Base-by-base conservation (phyloP, 768 basidiomycete species). In the Hygrophorus russula region DNA sequence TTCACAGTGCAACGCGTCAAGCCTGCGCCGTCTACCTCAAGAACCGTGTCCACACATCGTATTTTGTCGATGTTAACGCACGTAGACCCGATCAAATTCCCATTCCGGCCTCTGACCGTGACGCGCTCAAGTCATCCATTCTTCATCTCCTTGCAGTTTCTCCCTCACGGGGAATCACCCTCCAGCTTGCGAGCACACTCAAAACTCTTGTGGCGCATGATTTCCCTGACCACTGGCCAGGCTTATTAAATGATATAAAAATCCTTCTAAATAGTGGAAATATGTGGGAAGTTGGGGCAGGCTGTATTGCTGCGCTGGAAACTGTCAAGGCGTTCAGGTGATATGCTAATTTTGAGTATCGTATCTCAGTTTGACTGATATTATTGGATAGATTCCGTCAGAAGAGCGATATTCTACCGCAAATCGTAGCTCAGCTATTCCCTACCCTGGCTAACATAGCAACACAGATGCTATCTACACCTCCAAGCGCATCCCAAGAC, bases 11-110 rank as follows among this genome's bases (percentile, higher is more conserved):
- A 18, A 87, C 82, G 44, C 84, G 88, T 32, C 87, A 91, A 54
- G 82, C 90, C 0, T 81, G 83, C 51, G 73, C 82, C 11, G 85
- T 94, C 15, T 94, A 82, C 74, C 70, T 93, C 54, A 94, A 94
- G 64, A 94, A 94, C 60, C 82, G 91, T 53, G 77, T 93, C 47
- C 72, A 75, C 44, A 68, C 70, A 4, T 71, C 71, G 14, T 93
- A 90, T 57, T 58, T 69, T 48, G 53, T 76, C 53, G 51, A 57
- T 32, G 39, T 42, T 35, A 41, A 49, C 28, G 45, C 44, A 24
- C 58, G 70, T 41, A 74, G 78, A 24, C 68, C 80, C 0, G 83
- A 89, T 55, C 74, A 74, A 36, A 61, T 61, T 24, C 68, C 76
- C 42, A 82, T 93, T 58, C 64, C 74, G 2, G 55, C 61, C 24